Evolutionary conservation across 1,284 basidiomycete species (phyloP).

Genomic region (Microbotryum scabiosae): DNA sequence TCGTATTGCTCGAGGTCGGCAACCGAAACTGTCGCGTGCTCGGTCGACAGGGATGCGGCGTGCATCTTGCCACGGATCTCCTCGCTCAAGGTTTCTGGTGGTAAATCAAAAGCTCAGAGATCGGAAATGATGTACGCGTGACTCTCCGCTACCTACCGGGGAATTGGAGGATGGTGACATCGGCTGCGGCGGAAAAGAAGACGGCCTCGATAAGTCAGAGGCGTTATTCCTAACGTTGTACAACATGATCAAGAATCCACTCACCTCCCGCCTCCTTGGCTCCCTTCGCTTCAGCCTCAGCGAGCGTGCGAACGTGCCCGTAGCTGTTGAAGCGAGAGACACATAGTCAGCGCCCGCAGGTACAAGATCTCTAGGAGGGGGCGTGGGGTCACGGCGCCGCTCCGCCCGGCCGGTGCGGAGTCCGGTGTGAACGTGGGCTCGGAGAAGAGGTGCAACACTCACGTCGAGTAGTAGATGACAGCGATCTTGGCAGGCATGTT

Average conservation of each 20-base stretch:
- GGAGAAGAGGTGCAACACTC: background rate
- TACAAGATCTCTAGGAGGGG: too few species aligned
- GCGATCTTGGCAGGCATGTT: conserved; percentile 28
- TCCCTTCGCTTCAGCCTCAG: conserved; percentile 66
- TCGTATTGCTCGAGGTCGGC: conserved; percentile 55
- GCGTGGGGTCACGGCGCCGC: too few species aligned
- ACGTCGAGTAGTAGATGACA: conserved; percentile 23
- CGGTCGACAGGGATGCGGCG: conserved; percentile 54
- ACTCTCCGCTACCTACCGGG: too few species aligned
- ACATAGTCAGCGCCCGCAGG: too few species aligned
- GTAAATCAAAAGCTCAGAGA: background rate
- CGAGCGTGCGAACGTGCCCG: conserved; percentile 50
- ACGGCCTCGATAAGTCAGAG: too few species aligned
- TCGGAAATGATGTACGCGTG: conserved; percentile 50
- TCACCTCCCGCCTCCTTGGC: conserved; percentile 61
- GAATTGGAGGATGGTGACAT: too few species aligned
- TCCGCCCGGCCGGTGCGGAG: too few species aligned
- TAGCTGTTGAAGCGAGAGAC: conserved; percentile 11
- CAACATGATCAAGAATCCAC: too few species aligned
- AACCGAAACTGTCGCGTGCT: conserved; percentile 63
- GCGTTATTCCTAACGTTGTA: too few species aligned
- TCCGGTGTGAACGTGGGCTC: too few species aligned
- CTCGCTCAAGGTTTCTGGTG: conserved; percentile 32
- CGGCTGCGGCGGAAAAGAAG: too few species aligned
- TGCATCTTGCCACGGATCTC: conserved; percentile 68